phyloP scores from a whole-genome alignment of 78 protist species.

The Dictyostelium firmibasis region DNA sequence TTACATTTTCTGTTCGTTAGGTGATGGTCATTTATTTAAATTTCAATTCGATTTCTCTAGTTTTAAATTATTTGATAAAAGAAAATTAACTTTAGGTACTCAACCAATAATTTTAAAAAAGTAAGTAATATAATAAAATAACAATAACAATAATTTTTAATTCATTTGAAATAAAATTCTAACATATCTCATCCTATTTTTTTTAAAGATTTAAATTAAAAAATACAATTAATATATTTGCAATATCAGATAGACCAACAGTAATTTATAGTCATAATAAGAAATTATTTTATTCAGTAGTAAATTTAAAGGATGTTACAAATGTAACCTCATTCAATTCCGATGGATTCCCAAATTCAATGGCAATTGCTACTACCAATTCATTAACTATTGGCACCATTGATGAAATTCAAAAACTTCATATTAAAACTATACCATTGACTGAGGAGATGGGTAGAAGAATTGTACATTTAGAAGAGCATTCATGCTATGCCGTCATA shows the following conservation, averaged over 20 bases:
- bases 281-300: slow-evolving; percentile 87
- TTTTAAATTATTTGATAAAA: slow-evolving; percentile 77
- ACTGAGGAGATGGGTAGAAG: slow-evolving; percentile 89
- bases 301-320: slow-evolving; percentile 81
- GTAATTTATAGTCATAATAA: slow-evolving; percentile 82
- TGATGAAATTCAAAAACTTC: slow-evolving; percentile 94
- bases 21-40: slow-evolving; percentile 92
- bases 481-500: slow-evolving; percentile 33
- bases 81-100: slow-evolving; percentile 87
- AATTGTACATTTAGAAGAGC: slow-evolving; percentile 70
- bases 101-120: slow-evolving; percentile 85
- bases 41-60: slow-evolving; percentile 52
- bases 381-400: slow-evolving; percentile 80
- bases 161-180: too few species aligned
- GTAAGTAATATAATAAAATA: too few species aligned
- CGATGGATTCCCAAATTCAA: slow-evolving; percentile 77
- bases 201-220: slow-evolving; percentile 31
- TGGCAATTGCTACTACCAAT: slow-evolving; percentile 87
- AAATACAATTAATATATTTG: slow-evolving; percentile 85
- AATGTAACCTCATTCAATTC: slow-evolving; percentile 86
- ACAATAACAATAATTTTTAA: too few species aligned
- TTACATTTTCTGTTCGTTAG: slow-evolving; percentile 86
- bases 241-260: slow-evolving; percentile 92
- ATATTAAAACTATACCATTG: slow-evolving; percentile 89
- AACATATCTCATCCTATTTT: too few species aligned